Evolutionary conservation across 495 filamentous ascomycete genomes (phyloP), one percentile per base, ranked within the genome.

Genomic region (Hypoxylon lienhwacheense): DNA sequence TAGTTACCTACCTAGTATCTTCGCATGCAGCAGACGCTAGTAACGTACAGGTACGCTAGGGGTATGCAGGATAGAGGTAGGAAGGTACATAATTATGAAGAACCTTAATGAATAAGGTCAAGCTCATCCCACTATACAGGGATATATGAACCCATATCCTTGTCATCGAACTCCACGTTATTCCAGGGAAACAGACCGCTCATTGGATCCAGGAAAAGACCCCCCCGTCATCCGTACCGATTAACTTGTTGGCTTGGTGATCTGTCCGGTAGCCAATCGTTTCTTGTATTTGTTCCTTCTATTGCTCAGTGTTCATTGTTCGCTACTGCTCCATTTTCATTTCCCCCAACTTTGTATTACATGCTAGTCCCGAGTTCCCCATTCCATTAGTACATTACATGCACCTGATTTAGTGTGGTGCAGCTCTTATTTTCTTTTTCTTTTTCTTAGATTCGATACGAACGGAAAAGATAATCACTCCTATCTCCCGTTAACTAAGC

Each of bases 231-330:
- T 47, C 33, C 33, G 22, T 35, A 35, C 51, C 31, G 47, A 31
- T 55, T 34, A 35, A 42, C 40, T 35, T 25, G 51, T 21, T 55
- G 40, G 47, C 40, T 19, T 40, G 51, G 41, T 51, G 57, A 46
- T 55, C 58, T 40, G 14, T 22, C 55, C 51, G 51, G 58, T 61
- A 61, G 58, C 58, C 58, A 61, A 61, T 61, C 46, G 58, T 61
- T 54, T n/a, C 21, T 52, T 47, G 43, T 55, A 55, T 32, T 50
- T 37, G 45, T 36, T n/a, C n/a, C n/a, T n/a, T n/a, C 51, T 41
- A 8, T 40, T 19, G 24, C 24, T 8, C 24, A 26, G 4, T 26
- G 5, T 26, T 39, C 15, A 48, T 31, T 16, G 8, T 50, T 41
- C 57, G 45, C 45, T 45, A 46, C 28, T 40, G 19, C 42, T 47